These are phyloP conservation scores for Harringtonia aguacate DNA, from an alignment of 2,329 filamentous ascomycete genomes.

Conservation along the genomic window DNA sequence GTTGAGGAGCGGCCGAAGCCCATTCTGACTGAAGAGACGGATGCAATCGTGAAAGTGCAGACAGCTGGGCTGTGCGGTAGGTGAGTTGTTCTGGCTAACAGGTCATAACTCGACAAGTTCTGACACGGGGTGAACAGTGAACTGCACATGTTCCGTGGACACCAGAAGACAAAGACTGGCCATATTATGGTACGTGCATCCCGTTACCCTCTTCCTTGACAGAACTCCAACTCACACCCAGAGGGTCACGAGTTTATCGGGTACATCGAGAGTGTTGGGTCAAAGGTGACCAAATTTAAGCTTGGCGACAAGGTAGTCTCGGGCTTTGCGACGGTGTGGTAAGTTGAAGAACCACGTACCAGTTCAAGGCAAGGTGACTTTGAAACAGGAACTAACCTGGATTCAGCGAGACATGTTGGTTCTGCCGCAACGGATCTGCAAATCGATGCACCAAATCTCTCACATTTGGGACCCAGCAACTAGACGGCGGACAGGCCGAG, in stretches of 20 bases:
- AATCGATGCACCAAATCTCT: constrained; percentile 4
- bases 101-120: no score
- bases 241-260: constrained; percentile 4
- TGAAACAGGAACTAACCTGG: no score
- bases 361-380: no score
- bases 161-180: constrained; percentile 6
- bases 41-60: constrained; percentile 4
- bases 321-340: not conserved
- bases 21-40: not conserved
- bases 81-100: no score
- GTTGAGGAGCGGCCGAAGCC: not conserved
- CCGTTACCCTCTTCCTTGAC: no score
- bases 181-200: constrained; percentile 7
- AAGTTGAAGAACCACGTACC: no score
- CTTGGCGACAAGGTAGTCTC: not conserved
- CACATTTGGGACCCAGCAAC: constrained; percentile 2
- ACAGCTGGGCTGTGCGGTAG: constrained; percentile 1
- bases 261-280: no score
- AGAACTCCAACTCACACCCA: no score
- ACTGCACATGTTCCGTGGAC: constrained; percentile 7
- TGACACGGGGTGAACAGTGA: no score
- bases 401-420: constrained; percentile 5
- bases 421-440: constrained; percentile 4
- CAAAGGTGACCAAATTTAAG: no score
- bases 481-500: constrained; percentile 6